Percentiles rank a stretch among this genome's conserved stretches.
Conservation (phyloP, 371 early-diverging fungal species). For the Blakeslea trispora region DNA sequence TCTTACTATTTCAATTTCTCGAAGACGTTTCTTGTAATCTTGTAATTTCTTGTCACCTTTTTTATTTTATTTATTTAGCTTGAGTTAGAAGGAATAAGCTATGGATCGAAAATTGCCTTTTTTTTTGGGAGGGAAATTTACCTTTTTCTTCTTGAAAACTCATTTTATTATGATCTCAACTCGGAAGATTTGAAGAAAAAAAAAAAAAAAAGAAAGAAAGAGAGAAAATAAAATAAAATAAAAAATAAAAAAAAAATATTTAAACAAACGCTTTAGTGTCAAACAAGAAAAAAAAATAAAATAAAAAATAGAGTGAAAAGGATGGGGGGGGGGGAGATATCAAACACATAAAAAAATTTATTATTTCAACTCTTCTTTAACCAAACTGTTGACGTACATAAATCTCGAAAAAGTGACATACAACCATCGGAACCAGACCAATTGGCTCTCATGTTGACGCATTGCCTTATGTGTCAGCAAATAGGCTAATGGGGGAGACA, state of each 20-base stretch:
- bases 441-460: slow-evolving; percentile 84
- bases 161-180: slow-evolving; percentile 9
- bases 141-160: slow-evolving; percentile 9
- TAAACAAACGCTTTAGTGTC: slow-evolving; percentile 1
- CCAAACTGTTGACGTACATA: slow-evolving; percentile 83
- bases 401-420: slow-evolving; percentile 94
- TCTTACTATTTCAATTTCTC: slow-evolving; percentile 64
- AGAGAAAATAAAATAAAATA: slow-evolving; percentile 5
- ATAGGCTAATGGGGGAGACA: slow-evolving; percentile 57
- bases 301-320: no score
- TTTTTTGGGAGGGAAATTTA: slow-evolving; percentile 3
- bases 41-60: slow-evolving; percentile 48
- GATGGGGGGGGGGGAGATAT: no score
- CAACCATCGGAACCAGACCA: slow-evolving; percentile 95
- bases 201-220: slow-evolving; percentile 1
- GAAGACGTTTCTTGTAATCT: slow-evolving; percentile 59
- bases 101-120: slow-evolving; percentile 14
- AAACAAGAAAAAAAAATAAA: no score
- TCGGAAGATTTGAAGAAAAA: slow-evolving; percentile 6
- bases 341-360: no score
- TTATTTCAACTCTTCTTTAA: slow-evolving; percentile 4
- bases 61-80: background rate
- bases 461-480: slow-evolving; percentile 71
- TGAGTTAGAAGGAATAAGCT: no score
- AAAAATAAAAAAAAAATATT: slow-evolving; percentile 7